Evolutionary conservation across 2,329 filamentous ascomycete genomes (phyloP), one percentile per base, ranked within the genome.

Genomic region (Diaporthe caulivora): DNA sequence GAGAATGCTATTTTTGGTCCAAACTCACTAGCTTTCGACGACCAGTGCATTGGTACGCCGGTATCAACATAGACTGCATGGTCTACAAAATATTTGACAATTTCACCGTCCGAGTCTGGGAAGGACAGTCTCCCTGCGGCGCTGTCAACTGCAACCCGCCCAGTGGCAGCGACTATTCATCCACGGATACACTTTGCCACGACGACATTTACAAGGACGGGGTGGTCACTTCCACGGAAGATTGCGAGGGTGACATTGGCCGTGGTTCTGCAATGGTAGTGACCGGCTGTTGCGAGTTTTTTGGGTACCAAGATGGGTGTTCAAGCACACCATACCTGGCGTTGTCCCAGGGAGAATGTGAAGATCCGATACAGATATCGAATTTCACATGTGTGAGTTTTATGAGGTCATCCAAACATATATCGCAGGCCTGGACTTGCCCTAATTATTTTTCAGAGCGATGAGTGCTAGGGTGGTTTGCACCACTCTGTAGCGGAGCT

Each of bases 41-140:
- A n/a, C 31, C 3, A 64, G 58, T 64, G 40, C 58, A 64, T 4
- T 64, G 58, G 58, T 49, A 64, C 40, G 40, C 58, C 11, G 58
- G 58, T 0, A 64, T 64, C 42, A 49, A 64, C 58, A 64, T 64
- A 17, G 1, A 64, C 7, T 64, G 58, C 11, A 42, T 31, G 11
- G 58, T 64, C 18, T 34, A 34, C 13, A 42, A 64, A 10, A 31
- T 1, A 18, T 64, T 64, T n/a, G 26, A 47, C 11, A 10, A 64
- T n/a, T 64, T 64, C 26, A 64, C 18, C 0, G 58, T 64, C 26
- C 17, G 58, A 6, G 58, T 49, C 18, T 64, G 58, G 58, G 26
- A 64, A 10, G 58, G 58, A 49, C 58, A 44, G 10, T 31, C 26
- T 6, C 2, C 42, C 24, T 26, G 6, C 5, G n/a, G 31, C 42